Percentiles rank a stretch among this genome's conserved stretches.
Conservation (phyloP, 2,329 filamentous ascomycete genomes). For the Ophiognomonia clavigignenti-juglandacearum region DNA sequence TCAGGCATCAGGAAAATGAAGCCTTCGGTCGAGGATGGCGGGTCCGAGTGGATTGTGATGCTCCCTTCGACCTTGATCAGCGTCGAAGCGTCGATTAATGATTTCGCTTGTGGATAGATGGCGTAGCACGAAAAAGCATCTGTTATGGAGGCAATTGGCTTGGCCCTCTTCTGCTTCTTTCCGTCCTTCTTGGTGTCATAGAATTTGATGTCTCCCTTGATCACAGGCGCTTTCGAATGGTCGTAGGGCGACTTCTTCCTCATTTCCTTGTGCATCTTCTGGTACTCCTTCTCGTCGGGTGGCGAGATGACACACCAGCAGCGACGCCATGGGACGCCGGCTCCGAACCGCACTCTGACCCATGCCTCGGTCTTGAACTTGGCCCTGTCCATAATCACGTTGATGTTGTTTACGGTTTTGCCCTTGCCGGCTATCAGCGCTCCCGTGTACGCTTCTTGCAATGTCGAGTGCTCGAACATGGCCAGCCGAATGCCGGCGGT, state of each 20-base stretch:
- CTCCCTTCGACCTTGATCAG: slow-evolving; percentile 89
- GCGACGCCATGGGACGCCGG: slow-evolving; percentile 90
- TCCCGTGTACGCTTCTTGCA: slow-evolving; percentile 96
- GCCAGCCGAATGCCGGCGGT: slow-evolving; percentile 88
- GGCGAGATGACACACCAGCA: slow-evolving; percentile 96
- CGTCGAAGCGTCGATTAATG: slow-evolving; percentile 89
- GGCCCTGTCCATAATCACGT: slow-evolving; percentile 77
- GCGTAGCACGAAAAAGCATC: slow-evolving; percentile 91
- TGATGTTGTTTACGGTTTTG: slow-evolving; percentile 83
- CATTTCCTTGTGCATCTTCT: slow-evolving; percentile 75
- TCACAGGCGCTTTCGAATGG: slow-evolving; percentile 56
- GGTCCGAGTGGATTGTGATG: slow-evolving; percentile 79
- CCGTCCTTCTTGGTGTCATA: slow-evolving; percentile 72
- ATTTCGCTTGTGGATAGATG: slow-evolving; percentile 92
- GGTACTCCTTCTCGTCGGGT: slow-evolving; percentile 87
- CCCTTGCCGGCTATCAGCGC: slow-evolving; percentile 94
- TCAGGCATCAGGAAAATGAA: slow-evolving; percentile 99
- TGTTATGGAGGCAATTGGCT: slow-evolving; percentile 85
- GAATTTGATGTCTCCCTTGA: slow-evolving; percentile 91
- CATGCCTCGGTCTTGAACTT: slow-evolving; percentile 80
- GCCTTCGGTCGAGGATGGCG: slow-evolving; percentile 76
- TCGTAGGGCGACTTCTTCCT: slow-evolving; percentile 84
- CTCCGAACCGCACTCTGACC: slow-evolving; percentile 91
- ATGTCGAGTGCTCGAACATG: slow-evolving; percentile 87
- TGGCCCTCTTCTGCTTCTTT: slow-evolving; percentile 81